Evolutionary conservation across 441 rosid genomes (phyloP).

Genomic region (Croton laevigatus): DNA sequence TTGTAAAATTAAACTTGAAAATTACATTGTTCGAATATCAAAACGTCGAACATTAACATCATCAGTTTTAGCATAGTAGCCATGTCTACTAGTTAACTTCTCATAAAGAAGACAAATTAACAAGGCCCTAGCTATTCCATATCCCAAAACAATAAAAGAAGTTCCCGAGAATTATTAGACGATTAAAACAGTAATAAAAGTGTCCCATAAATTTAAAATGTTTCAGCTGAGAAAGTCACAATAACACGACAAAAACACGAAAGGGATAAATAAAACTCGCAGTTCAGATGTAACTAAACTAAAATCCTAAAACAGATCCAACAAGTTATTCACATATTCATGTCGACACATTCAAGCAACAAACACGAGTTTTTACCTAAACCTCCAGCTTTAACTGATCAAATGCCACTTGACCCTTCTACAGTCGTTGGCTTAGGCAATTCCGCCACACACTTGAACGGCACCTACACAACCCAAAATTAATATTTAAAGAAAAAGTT

Average conservation of each 20-base stretch:
- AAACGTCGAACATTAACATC: too few relatives aligned
- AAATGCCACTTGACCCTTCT: neutral
- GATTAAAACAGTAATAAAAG: neutral
- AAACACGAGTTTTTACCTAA: neutral
- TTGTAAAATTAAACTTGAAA: too few relatives aligned
- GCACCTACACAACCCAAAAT: neutral
- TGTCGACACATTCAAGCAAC: constrained; percentile 3
- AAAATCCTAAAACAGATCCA: neutral
- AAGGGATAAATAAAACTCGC: neutral
- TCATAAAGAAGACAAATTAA: too few relatives aligned
- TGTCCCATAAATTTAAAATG: neutral
- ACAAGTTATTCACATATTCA: neutral
- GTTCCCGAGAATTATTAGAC: too few relatives aligned
- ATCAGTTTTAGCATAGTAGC: too few relatives aligned
- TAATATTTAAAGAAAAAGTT: too few relatives aligned
- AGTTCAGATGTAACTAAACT: neutral
- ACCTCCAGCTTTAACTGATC: neutral
- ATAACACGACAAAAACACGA: neutral
- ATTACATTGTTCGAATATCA: too few relatives aligned
- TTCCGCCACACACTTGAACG: neutral
- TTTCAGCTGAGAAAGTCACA: neutral
- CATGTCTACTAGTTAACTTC: too few relatives aligned
- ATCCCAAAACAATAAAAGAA: too few relatives aligned
- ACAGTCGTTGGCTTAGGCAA: neutral
- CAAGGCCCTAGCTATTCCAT: too few relatives aligned